Conservation (phyloP, 2,329 filamentous ascomycete genomes). For the Pseudocercospora eumusae region DNA sequence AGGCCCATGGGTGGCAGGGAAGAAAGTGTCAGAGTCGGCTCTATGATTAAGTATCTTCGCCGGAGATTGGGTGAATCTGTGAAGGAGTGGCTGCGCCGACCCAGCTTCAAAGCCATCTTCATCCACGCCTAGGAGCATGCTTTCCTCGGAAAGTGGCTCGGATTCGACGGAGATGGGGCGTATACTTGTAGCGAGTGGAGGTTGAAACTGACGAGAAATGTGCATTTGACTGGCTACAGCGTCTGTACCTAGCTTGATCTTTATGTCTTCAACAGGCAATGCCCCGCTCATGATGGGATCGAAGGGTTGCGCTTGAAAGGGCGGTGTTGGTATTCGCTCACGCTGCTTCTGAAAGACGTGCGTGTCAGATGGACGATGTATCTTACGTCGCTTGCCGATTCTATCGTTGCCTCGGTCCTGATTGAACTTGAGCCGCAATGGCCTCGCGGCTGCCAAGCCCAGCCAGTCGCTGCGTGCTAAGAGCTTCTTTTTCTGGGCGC, state of each 20-base stretch:
- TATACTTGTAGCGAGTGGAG: slow-evolving; percentile 28
- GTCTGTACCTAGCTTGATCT: slow-evolving; percentile 38
- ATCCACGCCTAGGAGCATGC: slow-evolving; percentile 38
- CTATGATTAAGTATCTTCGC: background rate
- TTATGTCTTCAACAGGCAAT: slow-evolving; percentile 27
- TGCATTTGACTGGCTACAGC: slow-evolving; percentile 37
- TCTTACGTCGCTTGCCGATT: slow-evolving; percentile 37
- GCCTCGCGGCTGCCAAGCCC: slow-evolving; percentile 32
- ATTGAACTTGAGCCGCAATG: slow-evolving; percentile 33
- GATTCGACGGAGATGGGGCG: slow-evolving; percentile 30
- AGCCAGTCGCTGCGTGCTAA: slow-evolving; percentile 39
- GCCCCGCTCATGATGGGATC: slow-evolving; percentile 34
- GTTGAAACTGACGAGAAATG: slow-evolving; percentile 22
- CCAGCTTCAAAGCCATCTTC: slow-evolving; percentile 19
- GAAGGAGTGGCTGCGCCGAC: background rate
- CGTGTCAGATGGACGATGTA: slow-evolving; percentile 21
- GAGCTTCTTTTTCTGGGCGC: slow-evolving; percentile 30
- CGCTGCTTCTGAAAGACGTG: slow-evolving; percentile 18
- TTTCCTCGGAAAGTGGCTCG: slow-evolving; percentile 35
- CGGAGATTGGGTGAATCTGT: background rate
- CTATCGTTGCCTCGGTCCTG: slow-evolving; percentile 26
- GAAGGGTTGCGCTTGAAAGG: slow-evolving; percentile 26
- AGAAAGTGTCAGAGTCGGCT: background rate
- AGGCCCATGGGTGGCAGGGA: background rate
- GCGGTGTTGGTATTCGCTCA: slow-evolving; percentile 19